Percentiles rank a stretch among this genome's conserved stretches.
These are phyloP conservation scores for Fusarium begoniae DNA, from an alignment of 2,329 filamentous ascomycete genomes.

Conservation along the genomic window DNA sequence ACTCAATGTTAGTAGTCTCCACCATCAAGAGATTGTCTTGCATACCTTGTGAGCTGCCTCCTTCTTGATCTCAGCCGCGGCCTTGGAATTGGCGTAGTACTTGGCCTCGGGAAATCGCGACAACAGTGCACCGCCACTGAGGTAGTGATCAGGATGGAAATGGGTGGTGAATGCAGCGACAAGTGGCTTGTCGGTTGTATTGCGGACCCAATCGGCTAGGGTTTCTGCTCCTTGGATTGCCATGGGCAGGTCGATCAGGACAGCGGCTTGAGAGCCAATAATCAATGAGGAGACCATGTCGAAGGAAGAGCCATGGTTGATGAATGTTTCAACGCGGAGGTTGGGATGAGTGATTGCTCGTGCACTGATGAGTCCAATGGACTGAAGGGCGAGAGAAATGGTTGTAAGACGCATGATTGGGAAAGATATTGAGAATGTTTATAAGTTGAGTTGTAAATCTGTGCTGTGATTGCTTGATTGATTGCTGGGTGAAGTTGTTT, in stretches of 20 bases:
- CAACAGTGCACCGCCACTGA: background rate
- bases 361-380: background rate
- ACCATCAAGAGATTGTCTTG: rapidly evolving
- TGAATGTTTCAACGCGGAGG: background rate
- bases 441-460: background rate
- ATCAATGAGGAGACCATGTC: background rate
- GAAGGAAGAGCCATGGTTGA: background rate
- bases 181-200: background rate
- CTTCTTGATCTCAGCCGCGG: background rate
- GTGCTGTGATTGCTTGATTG: too few species aligned
- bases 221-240: background rate
- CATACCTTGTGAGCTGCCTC: background rate
- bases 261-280: background rate
- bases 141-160: background rate
- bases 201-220: background rate
- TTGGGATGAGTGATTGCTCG: background rate
- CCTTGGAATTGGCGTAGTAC: background rate
- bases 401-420: background rate
- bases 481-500: background rate
- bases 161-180: background rate
- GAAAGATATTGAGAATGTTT: background rate
- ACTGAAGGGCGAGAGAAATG: background rate
- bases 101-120: background rate
- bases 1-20: rapidly evolving
- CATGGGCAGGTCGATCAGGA: background rate